phyloP scores from a whole-genome alignment of 495 filamentous ascomycete species.

The Patellaria atrata region DNA sequence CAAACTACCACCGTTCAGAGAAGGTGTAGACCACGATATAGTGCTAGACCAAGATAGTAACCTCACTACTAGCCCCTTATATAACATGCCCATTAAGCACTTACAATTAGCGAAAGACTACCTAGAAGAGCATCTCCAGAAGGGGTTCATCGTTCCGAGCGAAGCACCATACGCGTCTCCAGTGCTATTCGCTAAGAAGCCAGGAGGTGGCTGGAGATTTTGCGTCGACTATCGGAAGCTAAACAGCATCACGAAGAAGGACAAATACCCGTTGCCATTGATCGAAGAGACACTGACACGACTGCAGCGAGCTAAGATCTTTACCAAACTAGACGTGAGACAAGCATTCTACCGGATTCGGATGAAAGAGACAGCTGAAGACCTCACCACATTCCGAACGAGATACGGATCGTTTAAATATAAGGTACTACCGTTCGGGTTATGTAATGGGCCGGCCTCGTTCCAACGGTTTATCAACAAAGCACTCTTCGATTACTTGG shows the following conservation, averaged over 20 bases:
- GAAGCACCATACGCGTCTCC: conserved; percentile 15
- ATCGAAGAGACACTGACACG: conserved; percentile 31
- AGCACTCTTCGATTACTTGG: conserved; percentile 14
- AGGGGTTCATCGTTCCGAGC: conserved; percentile 17
- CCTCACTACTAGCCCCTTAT: no score
- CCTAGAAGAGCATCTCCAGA: conserved; percentile 13
- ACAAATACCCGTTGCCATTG: conserved; percentile 32
- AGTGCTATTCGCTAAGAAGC: conserved; percentile 29
- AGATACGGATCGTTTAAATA: conserved; percentile 24
- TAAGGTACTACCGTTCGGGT: conserved; percentile 24
- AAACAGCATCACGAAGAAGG: conserved; percentile 31
- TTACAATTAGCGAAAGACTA: conserved; percentile 13
- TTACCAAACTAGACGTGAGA: conserved; percentile 33
- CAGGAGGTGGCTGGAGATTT: conserved; percentile 24
- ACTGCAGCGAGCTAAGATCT: conserved; percentile 23
- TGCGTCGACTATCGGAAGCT: conserved; percentile 34
- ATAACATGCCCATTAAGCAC: conserved; percentile 20
- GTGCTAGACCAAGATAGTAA: no score
- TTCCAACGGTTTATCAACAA: conserved; percentile 26
- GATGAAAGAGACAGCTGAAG: conserved; percentile 14
- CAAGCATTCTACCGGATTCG: conserved; percentile 12
- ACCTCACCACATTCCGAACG: conserved; percentile 23
- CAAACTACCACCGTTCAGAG: no score
- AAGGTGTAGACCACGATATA: no score
- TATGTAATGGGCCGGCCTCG: conserved; percentile 17